Percentiles rank a stretch among this genome's conserved stretches.
Conservation (phyloP, 225 moss, liverwort and hornwort genomes). For the Marchantia paleacea region DNA sequence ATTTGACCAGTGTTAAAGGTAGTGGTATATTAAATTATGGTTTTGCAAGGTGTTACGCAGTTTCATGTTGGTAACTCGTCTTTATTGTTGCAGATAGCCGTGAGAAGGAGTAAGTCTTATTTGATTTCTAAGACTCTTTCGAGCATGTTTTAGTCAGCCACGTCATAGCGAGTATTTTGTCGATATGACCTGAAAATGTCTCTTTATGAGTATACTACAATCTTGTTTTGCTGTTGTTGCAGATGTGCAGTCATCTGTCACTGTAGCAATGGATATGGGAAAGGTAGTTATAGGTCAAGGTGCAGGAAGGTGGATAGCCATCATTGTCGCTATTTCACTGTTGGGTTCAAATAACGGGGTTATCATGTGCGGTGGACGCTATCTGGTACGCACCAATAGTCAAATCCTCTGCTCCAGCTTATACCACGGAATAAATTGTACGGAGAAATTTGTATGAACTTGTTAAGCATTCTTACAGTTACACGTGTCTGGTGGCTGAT, state of each 20-base stretch:
- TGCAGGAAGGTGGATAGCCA: constrained; percentile 55
- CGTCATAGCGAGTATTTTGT: not conserved
- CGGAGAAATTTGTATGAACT: no score
- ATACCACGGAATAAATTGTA: not conserved
- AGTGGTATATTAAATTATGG: not conserved
- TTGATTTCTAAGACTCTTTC: no score
- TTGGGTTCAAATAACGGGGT: constrained; percentile 66
- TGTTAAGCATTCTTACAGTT: not conserved
- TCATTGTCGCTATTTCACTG: constrained; percentile 64
- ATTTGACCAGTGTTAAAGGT: not conserved
- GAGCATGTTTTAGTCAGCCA: no score
- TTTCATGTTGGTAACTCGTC: no score
- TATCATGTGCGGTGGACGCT: constrained; percentile 70
- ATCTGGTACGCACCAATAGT: constrained; percentile 46
- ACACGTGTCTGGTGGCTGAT: not conserved
- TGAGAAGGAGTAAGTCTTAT: no score
- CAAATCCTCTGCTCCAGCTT: not conserved
- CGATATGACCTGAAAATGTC: not conserved
- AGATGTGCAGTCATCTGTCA: constrained; percentile 63
- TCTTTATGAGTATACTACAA: no score
- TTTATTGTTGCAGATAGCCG: no score
- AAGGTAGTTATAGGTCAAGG: constrained; percentile 54
- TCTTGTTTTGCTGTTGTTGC: constrained; percentile 19
- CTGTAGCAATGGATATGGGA: constrained; percentile 68
- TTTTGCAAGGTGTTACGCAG: no score